Evolutionary conservation across 2,329 filamentous ascomycete genomes (phyloP).

Genomic region (Calonectria leucothoes): DNA sequence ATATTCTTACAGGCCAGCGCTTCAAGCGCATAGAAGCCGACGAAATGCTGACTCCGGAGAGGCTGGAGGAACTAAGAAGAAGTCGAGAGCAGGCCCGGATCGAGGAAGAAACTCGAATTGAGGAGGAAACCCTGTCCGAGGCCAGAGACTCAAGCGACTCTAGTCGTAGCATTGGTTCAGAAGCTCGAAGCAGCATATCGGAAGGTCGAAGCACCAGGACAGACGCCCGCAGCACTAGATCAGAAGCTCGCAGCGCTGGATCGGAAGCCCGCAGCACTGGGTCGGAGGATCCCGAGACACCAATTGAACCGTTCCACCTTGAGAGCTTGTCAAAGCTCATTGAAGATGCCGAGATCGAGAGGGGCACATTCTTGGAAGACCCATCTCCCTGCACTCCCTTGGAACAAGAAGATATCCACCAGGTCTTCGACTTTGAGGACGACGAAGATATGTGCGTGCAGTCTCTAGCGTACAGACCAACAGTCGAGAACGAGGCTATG

Average conservation of each 20-base stretch:
- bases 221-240: slow-evolving; percentile 22
- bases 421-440: slow-evolving; percentile 36
- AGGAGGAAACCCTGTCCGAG: slow-evolving; percentile 25
- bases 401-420: slow-evolving; percentile 38
- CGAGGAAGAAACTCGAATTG: slow-evolving; percentile 33
- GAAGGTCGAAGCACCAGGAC: slow-evolving; percentile 37
- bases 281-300: slow-evolving; percentile 48
- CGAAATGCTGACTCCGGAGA: slow-evolving; percentile 68
- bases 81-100: slow-evolving; percentile 44
- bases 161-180: slow-evolving; percentile 31
- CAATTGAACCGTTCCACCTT: slow-evolving; percentile 62
- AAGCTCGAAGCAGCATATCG: slow-evolving; percentile 34
- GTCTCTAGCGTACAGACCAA: not conserved
- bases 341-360: slow-evolving; percentile 47
- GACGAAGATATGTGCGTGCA: slow-evolving; percentile 14
- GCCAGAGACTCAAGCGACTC: not conserved
- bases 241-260: not conserved
- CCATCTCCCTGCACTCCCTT: slow-evolving; percentile 18
- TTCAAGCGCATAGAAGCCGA: slow-evolving; percentile 68
- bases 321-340: slow-evolving; percentile 59
- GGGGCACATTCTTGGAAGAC: slow-evolving; percentile 18
- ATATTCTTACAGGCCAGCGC: slow-evolving; percentile 64
- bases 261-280: slow-evolving; percentile 25
- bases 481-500: slow-evolving; percentile 7
- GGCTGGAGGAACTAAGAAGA: slow-evolving; percentile 59